A percentile compares a stretch with the other conserved stretches of the same genome.
phyloP scores from a whole-genome alignment of 495 filamentous ascomycete genomes.

The Aspergillus nidulans region DNA sequence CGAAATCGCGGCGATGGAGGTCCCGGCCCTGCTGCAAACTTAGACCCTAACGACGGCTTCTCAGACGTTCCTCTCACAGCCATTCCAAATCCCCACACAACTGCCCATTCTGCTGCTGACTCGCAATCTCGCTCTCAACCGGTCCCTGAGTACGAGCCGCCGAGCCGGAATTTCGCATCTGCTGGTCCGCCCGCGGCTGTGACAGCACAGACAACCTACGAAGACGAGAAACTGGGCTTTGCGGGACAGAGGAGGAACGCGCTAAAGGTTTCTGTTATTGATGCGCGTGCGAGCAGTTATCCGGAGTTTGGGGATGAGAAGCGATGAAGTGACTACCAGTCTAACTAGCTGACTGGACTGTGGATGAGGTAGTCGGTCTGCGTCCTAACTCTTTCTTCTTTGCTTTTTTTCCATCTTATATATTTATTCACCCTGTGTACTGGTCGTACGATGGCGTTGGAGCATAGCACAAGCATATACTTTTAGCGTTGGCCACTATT shows the following conservation, averaged over 20 bases:
- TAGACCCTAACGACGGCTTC: slow-evolving; percentile 21
- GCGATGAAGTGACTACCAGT: slow-evolving; percentile 11
- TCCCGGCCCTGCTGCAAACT: slow-evolving; percentile 22
- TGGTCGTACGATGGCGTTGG: background rate
- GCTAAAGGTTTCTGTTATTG: slow-evolving; percentile 23
- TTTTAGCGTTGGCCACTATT: too few species aligned
- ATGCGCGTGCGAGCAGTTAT: slow-evolving; percentile 33
- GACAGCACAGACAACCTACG: slow-evolving; percentile 13
- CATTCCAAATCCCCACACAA: slow-evolving; percentile 16
- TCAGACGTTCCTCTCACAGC: slow-evolving; percentile 30
- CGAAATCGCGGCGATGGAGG: slow-evolving; percentile 47
- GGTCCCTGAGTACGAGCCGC: slow-evolving; percentile 27
- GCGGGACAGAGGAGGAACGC: slow-evolving; percentile 40
- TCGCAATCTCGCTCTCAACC: slow-evolving; percentile 8
- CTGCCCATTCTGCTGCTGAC: background rate
- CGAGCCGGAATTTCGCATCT: background rate
- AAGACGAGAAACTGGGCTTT: slow-evolving; percentile 45
- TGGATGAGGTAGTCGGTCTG: too few species aligned
- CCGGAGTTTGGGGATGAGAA: slow-evolving; percentile 39
- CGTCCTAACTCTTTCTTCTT: too few species aligned
- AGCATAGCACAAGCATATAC: too few species aligned
- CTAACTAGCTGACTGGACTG: too few species aligned
- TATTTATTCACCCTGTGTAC: background rate
- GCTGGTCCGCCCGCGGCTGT: background rate
- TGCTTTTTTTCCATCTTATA: background rate